Evolutionary conservation across 2,329 filamentous ascomycete genomes (phyloP).

Genomic region (Pestalotiopsis fici): DNA sequence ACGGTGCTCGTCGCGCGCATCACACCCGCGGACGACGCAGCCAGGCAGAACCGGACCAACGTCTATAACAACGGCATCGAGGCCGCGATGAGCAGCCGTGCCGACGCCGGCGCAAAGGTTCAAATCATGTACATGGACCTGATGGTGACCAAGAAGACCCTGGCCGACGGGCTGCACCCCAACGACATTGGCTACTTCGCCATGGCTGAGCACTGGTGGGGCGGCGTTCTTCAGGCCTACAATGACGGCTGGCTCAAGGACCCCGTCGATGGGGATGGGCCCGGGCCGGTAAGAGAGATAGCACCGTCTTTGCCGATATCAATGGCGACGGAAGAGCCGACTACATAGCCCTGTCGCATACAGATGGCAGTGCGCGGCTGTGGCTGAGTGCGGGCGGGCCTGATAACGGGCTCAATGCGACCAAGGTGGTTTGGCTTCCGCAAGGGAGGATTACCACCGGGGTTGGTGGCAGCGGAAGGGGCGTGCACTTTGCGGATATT

Average conservation of each 20-base stretch:
- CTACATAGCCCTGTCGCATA: conserved; percentile 13
- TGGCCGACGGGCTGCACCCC: not conserved
- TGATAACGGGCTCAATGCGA: not conserved
- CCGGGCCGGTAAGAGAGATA: not conserved
- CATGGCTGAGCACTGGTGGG: not conserved
- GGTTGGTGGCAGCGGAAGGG: not conserved
- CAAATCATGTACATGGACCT: not conserved
- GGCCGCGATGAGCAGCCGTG: not conserved
- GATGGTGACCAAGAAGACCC: not conserved
- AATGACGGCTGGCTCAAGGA: not conserved
- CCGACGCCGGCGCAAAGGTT: not conserved
- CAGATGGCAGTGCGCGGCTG: no score
- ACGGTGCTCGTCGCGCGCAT: not conserved
- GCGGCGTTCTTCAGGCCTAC: not conserved
- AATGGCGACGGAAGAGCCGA: conserved; percentile 26
- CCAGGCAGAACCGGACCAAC: not conserved
- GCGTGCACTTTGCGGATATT: not conserved
- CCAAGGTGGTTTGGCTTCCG: not conserved
- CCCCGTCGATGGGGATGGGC: not conserved
- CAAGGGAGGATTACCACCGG: not conserved
- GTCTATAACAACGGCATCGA: not conserved
- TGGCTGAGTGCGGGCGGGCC: not conserved
- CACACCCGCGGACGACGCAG: not conserved
- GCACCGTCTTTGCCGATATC: conserved; percentile 19
- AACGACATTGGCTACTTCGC: not conserved